Evolutionary conservation across 345 rosid genomes (phyloP), one percentile per base, ranked within the genome.

Genomic region (Firmiana major): DNA sequence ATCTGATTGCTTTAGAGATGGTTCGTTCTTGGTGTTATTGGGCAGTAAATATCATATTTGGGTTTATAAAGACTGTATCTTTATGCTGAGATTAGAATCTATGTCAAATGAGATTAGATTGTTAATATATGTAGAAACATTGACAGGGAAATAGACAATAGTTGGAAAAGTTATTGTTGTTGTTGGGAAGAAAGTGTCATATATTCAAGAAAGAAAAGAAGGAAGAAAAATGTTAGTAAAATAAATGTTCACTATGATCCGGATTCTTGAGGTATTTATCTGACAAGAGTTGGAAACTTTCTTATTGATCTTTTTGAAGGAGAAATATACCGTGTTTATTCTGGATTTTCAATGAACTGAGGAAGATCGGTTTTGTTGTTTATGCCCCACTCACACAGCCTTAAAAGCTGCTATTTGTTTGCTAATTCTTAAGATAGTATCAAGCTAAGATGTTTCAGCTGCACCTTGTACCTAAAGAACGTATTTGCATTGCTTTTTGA

Each of bases 1-100:
- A 65, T 69, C 40, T 69, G 15, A 26, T 69, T 69, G 22, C 73
- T 48, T 69, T 7, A 69, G 73, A 45, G n/a, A 17, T 68, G 42
- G 3, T 63, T 49, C 40, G 53, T 66, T 42, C 63, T 53, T 15
- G 21, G 13, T 42, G 21, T 65, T 31, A 36, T 10, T 31, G 57
- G 62, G 10, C 7, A 46, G 13, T 31, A 15, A 15, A 53, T 46
- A 9, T 65, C 49, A 51, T 12, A 64, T 34, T 31, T 10, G 34
- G 46, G 21, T 68, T 68, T 68, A 4, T 45, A 12, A 24, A 24
- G 15, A 66, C 16, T 42, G 22, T 58, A 40, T 40, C 38, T 24
- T 40, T 42, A 40, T 40, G 65, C n/a, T 36, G 13, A 53, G 43
- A 28, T 54, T 73, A 54, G 48, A n/a, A 53, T 59, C 48, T 2